Percentiles rank a stretch among this genome's conserved stretches.
Conservation (phyloP, 2,329 filamentous ascomycete species). For the Chaetomiaceae sp. region DNA sequence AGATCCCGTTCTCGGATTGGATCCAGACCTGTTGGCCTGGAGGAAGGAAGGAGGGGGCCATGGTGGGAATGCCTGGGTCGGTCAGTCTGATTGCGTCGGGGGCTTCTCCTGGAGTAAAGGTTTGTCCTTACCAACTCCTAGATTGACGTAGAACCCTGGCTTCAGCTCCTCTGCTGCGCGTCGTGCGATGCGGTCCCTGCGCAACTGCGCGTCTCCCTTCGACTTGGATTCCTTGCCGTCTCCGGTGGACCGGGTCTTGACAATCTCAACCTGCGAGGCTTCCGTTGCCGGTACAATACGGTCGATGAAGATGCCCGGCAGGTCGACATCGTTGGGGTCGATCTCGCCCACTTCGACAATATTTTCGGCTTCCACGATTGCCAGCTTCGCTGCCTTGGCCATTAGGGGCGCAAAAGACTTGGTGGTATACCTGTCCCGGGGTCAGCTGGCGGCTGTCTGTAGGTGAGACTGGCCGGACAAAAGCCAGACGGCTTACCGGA, state of each 20-base stretch:
- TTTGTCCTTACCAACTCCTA: slow-evolving; percentile 55
- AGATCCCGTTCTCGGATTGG: slow-evolving; percentile 80
- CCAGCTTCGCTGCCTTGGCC: slow-evolving; percentile 73
- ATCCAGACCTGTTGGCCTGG: slow-evolving; percentile 69
- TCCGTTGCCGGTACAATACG: slow-evolving; percentile 71
- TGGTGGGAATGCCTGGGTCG: slow-evolving; percentile 67
- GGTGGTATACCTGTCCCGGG: slow-evolving; percentile 54
- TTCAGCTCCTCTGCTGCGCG: slow-evolving; percentile 77
- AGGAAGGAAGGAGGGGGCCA: slow-evolving; percentile 74
- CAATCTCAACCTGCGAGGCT: slow-evolving; percentile 67
- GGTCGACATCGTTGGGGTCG: slow-evolving; percentile 67
- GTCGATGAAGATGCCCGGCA: slow-evolving; percentile 80
- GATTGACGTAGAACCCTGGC: slow-evolving; percentile 74
- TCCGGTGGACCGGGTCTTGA: slow-evolving; percentile 51
- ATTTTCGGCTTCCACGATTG: slow-evolving; percentile 81
- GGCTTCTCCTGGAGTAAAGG: not conserved
- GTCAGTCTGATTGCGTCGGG: not conserved
- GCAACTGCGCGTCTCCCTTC: slow-evolving; percentile 45
- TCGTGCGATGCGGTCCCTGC: slow-evolving; percentile 68
- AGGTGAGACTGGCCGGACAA: not conserved
- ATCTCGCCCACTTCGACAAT: slow-evolving; percentile 73
- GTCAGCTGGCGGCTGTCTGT: not conserved
- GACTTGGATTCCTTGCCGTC: slow-evolving; percentile 35
- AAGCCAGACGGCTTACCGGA: slow-evolving; percentile 37
- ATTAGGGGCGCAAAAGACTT: slow-evolving; percentile 71